Evolutionary conservation across 208 protist species (phyloP).

Genomic region (Leishmania mexicana): DNA sequence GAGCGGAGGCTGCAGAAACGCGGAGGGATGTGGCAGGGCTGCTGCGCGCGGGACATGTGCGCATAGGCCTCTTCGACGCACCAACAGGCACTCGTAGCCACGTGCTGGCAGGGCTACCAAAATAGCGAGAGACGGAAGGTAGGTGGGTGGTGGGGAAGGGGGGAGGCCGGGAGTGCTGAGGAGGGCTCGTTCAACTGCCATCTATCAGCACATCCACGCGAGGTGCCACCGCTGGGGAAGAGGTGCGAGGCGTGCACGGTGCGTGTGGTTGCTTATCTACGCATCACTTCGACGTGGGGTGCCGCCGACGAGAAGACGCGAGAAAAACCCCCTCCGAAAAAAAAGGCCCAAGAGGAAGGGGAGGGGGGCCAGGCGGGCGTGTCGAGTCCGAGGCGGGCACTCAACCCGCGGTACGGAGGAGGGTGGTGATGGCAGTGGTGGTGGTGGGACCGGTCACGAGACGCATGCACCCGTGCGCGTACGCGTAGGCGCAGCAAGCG

Average conservation of each 20-base stretch:
- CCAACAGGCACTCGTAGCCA: neutral
- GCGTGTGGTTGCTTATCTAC: no score
- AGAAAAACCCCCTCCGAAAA: no score
- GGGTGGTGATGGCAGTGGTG: no score
- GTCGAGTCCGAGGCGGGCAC: no score
- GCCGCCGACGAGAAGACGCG: no score
- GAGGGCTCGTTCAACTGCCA: neutral
- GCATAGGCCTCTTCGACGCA: neutral
- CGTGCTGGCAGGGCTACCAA: neutral
- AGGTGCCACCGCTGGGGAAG: neutral
- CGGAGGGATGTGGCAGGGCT: neutral
- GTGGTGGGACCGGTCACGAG: no score
- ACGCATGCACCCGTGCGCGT: no score
- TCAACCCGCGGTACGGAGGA: no score
- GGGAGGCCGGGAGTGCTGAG: neutral
- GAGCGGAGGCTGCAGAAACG: neutral
- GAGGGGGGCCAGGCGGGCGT: neutral
- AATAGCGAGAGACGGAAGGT: neutral
- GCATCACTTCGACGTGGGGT: no score
- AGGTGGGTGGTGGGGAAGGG: neutral
- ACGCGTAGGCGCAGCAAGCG: no score
- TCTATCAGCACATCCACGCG: neutral
- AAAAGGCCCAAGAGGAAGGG: no score
- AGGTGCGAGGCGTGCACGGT: neutral
- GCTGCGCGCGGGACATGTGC: neutral